Evolutionary conservation across 441 rosid genomes (phyloP).

Genomic region (Erysimum cheiri): DNA sequence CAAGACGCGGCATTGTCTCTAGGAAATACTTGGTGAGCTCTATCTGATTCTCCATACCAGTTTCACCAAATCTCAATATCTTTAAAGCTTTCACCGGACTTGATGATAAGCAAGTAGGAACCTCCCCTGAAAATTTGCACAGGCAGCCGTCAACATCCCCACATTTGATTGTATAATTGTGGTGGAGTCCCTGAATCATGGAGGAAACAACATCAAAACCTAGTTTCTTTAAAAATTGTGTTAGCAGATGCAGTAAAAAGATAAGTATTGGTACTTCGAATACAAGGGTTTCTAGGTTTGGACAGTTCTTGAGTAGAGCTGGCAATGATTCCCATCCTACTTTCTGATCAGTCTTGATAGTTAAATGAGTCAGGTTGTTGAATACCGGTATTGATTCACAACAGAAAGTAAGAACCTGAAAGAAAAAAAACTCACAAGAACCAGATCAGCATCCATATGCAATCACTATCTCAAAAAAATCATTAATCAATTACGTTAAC

Average conservation of each 20-base stretch:
- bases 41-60: background rate
- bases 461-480: background rate
- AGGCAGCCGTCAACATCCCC: background rate
- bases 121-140: slow-evolving; percentile 9
- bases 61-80: background rate
- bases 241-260: background rate
- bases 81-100: slow-evolving; percentile 21
- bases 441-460: background rate
- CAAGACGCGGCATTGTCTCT: slow-evolving; percentile 23
- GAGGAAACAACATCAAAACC: background rate
- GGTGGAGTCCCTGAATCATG: slow-evolving; percentile 6
- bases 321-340: slow-evolving; percentile 21
- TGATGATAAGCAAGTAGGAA: slow-evolving; percentile 21
- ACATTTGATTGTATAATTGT: background rate
- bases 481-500: background rate
- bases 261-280: slow-evolving; percentile 14
- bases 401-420: slow-evolving; percentile 6
- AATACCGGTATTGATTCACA: slow-evolving; percentile 9
- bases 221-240: background rate
- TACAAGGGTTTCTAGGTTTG: slow-evolving; percentile 27
- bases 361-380: slow-evolving; percentile 25
- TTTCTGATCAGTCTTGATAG: background rate
- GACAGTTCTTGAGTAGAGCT: slow-evolving; percentile 23
- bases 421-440: background rate
- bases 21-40: background rate